Evolutionary conservation across 352 stramenopile genomes (phyloP), one percentile per base, ranked within the genome.

Genomic region (Blastocystis hominis): DNA sequence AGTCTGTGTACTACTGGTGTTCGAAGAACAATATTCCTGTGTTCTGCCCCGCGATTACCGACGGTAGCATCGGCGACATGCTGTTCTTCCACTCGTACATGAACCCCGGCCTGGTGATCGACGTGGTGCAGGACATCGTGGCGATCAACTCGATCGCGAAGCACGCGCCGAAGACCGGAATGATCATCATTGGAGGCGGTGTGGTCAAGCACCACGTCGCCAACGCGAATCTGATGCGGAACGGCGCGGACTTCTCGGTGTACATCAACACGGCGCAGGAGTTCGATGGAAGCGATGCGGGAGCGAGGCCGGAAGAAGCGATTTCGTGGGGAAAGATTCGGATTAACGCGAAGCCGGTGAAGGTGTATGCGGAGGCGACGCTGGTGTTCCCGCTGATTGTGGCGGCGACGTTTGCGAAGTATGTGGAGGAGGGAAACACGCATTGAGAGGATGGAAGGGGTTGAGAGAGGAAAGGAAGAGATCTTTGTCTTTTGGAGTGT

Each of bases 11-110:
- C 89, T 99, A 99, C 91, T 99, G 97, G 97, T 94, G 92, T 66
- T 94, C 96, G 88, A 98, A 98, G 91, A 98, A 99, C 92, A 90
- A 98, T 89, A 99, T 99, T 89, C 97, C 97, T 4, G 94, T 99
- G 5, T 99, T 98, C 90, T 99, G 96, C 89, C 97, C 97, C 0
- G 96, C 96, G 15, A 91, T 99, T 55, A 99, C 97, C 46, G 97
- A 99, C 91, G 97, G 97, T 63, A 98, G 93, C 56, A 95, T 99
- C 78, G 97, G 97, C 50, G 97, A 99, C 90, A 99, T 99, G 97
- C 94, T 99, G n/a, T 99, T 98, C 92, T 99, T 99, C 89, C 96
- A 98, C 90, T 98, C 94, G 79, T 99, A 99, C 92, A 98, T 97
- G 89, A 93, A 96, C 30, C 93, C 94, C 56, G 97, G 96, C 2